Evolutionary conservation across 345 rosid species (phyloP), one percentile per base, ranked within the genome.

Genomic region (Xanthoceras sorbifolium): DNA sequence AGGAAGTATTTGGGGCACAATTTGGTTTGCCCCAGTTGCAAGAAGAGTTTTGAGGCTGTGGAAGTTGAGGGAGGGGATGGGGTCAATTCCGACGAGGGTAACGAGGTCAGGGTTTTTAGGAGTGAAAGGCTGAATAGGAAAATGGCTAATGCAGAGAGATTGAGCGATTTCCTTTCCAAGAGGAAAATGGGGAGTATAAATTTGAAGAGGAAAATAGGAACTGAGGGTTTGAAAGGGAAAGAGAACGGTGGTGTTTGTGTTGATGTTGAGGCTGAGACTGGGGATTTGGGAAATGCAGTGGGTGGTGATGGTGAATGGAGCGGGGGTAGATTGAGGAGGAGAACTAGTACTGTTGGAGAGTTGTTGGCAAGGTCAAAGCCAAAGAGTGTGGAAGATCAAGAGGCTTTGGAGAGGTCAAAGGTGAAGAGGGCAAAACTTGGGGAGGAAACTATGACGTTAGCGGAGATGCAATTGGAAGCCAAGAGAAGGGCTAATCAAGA

Each of bases 11-110:
- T 90, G 79, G 93, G 93, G 76, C 86, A 89, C 34, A 85, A 46
- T 80, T 87, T 94, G 90, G 84, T 91, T 69, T 94, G 98, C 69
- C 89, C 94, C 48, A 84, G 81, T 57, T 94, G 98, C 81, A 89
- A 87, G 77, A 87, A 78, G 79, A 86, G 91, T 80, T 90, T 93
- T 80, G 79, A 79, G 88, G 96, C 96, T 32, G 82, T 86, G 76
- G 97, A 88, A 84, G 90, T 85, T 31, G 78, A 78, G 59, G 90
- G 64, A 68, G 81, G 36, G 32, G 32, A 11, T 76, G 82, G 64
- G 50, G 78, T 29, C 8, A 73, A 69, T 20, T 75, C 69, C 26
- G 83, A 80, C 44, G 82, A 72, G 64, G 84, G 71, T 20, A 82
- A 73, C 46, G 74, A 26, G 61, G 81, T 18, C 31, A 62, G 55